phyloP scores from a whole-genome alignment of 352 stramenopile genomes.

The Pythium graminicola region DNA sequence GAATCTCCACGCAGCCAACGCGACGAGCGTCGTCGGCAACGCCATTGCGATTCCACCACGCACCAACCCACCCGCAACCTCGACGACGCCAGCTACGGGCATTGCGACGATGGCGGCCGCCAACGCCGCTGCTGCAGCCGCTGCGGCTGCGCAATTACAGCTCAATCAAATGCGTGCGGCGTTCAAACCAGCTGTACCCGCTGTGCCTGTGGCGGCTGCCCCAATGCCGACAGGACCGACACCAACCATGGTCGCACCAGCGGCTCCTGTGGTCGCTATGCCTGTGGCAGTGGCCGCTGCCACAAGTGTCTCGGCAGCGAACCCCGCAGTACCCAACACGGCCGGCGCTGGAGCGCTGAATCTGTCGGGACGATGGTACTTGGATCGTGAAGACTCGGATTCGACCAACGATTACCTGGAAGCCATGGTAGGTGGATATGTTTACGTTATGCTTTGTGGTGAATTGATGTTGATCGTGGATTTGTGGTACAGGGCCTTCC shows the following conservation, averaged over 20 bases:
- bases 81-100: slow-evolving; percentile 7
- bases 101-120: slow-evolving; percentile 16
- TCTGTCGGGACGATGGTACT: slow-evolving; percentile 75
- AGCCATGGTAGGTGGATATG: slow-evolving; percentile 46
- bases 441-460: not conserved
- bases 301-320: slow-evolving; percentile 22
- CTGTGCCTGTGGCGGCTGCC: slow-evolving; percentile 26
- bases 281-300: slow-evolving; percentile 20
- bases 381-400: slow-evolving; percentile 83
- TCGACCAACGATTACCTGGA: slow-evolving; percentile 88
- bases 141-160: slow-evolving; percentile 35
- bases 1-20: slow-evolving; percentile 77
- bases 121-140: slow-evolving; percentile 29
- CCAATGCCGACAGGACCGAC: slow-evolving; percentile 22
- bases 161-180: slow-evolving; percentile 65
- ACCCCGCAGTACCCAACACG: slow-evolving; percentile 57
- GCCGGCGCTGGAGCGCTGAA: slow-evolving; percentile 70
- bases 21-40: slow-evolving; percentile 72
- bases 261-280: slow-evolving; percentile 14
- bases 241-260: slow-evolving; percentile 20
- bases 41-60: slow-evolving; percentile 65
- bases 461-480: not conserved
- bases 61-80: slow-evolving; percentile 17
- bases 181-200: slow-evolving; percentile 42
- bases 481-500: slow-evolving; percentile 42